Evolutionary conservation across 371 early-diverging fungal species (phyloP).

Genomic region (Apophysomyces ossiformis): DNA sequence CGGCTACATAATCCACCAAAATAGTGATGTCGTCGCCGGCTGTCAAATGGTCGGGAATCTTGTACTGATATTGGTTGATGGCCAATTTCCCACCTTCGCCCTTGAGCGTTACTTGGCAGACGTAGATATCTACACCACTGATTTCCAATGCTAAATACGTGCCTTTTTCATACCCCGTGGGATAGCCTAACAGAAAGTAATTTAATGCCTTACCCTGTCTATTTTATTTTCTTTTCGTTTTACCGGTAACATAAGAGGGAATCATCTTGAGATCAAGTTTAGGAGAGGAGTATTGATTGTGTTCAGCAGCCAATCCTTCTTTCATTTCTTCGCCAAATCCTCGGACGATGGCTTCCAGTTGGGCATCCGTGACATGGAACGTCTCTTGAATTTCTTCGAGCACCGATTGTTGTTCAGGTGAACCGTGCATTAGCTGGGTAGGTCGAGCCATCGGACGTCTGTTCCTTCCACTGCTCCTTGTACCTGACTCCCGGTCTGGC

Average conservation of each 20-base stretch:
- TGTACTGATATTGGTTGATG: slow-evolving; percentile 67
- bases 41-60: slow-evolving; percentile 78
- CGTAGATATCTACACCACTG: slow-evolving; percentile 77
- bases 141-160: slow-evolving; percentile 92
- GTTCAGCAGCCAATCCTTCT: slow-evolving; percentile 34
- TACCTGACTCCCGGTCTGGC: slow-evolving; percentile 11
- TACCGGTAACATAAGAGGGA: slow-evolving; percentile 57
- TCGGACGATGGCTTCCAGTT: slow-evolving; percentile 29
- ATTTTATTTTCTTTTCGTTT: not conserved
- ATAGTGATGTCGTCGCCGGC: slow-evolving; percentile 63
- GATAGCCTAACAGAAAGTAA: slow-evolving; percentile 50
- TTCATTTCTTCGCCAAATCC: slow-evolving; percentile 53
- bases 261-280: slow-evolving; percentile 54
- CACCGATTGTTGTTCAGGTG: slow-evolving; percentile 31
- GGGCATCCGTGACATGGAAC: slow-evolving; percentile 42
- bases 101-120: slow-evolving; percentile 53
- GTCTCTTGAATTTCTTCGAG: slow-evolving; percentile 29
- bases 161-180: slow-evolving; percentile 88
- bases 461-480: not conserved
- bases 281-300: slow-evolving; percentile 9
- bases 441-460: slow-evolving; percentile 9
- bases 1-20: slow-evolving; percentile 91
- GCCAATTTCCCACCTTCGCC: slow-evolving; percentile 54
- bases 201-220: not conserved
- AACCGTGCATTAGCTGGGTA: slow-evolving; percentile 18